Conservation (phyloP, 306 rosid species). For the Fragaria iinumae region DNA sequence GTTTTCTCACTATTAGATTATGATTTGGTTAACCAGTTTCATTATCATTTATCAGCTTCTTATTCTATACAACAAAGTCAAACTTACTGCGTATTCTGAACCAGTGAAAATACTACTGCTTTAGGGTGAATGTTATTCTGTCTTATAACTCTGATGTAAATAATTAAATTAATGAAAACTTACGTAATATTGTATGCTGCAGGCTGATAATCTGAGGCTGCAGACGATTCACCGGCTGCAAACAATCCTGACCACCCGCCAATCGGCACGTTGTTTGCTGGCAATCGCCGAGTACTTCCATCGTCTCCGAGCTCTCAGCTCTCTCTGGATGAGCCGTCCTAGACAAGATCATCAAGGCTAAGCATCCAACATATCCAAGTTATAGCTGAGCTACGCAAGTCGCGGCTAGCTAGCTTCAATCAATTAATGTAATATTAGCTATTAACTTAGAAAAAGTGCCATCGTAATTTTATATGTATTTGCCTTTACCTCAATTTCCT, state of each 20-base stretch:
- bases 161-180: background rate
- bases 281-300: slow-evolving; percentile 84
- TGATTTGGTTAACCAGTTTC: background rate
- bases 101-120: background rate
- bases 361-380: slow-evolving; percentile 1
- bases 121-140: background rate
- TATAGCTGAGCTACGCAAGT: background rate
- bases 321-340: slow-evolving; percentile 84
- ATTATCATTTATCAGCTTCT: no score
- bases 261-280: slow-evolving; percentile 84
- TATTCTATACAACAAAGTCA: background rate
- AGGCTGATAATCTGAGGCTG: slow-evolving; percentile 83
- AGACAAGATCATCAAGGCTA: slow-evolving; percentile 51
- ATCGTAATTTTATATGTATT: background rate
- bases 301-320: slow-evolving; percentile 86
- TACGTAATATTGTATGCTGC: slow-evolving; percentile 20
- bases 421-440: background rate
- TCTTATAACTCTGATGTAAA: background rate
- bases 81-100: background rate
- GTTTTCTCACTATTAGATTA: background rate
- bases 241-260: slow-evolving; percentile 74
- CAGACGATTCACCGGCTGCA: slow-evolving; percentile 72
- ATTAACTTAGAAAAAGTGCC: background rate
- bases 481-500: slow-evolving; percentile 1
- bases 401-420: background rate